Evolutionary conservation across 495 filamentous ascomycete species (phyloP).

Genomic region (Podospora didyma): DNA sequence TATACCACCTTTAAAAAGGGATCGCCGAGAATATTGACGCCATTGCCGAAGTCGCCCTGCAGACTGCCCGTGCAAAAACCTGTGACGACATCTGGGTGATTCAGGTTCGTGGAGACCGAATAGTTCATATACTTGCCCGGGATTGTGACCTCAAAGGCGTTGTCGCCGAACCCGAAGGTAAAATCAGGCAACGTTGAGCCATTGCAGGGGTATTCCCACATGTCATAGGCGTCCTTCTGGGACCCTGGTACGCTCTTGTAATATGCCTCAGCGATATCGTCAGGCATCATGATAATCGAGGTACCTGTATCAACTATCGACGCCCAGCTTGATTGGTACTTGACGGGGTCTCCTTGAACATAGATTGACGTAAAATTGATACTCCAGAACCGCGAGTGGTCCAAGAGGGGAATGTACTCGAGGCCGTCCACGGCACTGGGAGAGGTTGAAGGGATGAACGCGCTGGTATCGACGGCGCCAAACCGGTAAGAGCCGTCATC

Average conservation of each 20-base stretch:
- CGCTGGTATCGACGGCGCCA: conserved; percentile 63
- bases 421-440: conserved; percentile 35
- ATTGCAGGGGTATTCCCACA: conserved; percentile 58
- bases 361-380: conserved; percentile 55
- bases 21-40: conserved; percentile 66
- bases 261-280: conserved; percentile 56
- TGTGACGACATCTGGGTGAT: conserved; percentile 33
- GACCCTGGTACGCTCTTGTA: conserved; percentile 62
- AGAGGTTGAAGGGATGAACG: conserved; percentile 23
- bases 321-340: conserved; percentile 33
- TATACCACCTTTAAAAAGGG: conserved; percentile 72
- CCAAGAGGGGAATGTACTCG: conserved; percentile 59
- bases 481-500: conserved; percentile 66
- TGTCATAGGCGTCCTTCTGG: conserved; percentile 50
- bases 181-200: conserved; percentile 51
- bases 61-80: conserved; percentile 71
- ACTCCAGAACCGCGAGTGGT: conserved; percentile 61
- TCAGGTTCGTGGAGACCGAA: conserved; percentile 34
- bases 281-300: conserved; percentile 63
- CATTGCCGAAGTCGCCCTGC: conserved; percentile 51
- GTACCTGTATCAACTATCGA: conserved; percentile 77
- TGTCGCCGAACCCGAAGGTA: conserved; percentile 45
- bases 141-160: no score
- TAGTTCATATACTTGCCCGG: conserved; percentile 68
- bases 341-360: conserved; percentile 47